Evolutionary conservation across 371 early-diverging fungal genomes (phyloP), one percentile per base, ranked within the genome.

Genomic region (Apophysomyces trapeziformis): DNA sequence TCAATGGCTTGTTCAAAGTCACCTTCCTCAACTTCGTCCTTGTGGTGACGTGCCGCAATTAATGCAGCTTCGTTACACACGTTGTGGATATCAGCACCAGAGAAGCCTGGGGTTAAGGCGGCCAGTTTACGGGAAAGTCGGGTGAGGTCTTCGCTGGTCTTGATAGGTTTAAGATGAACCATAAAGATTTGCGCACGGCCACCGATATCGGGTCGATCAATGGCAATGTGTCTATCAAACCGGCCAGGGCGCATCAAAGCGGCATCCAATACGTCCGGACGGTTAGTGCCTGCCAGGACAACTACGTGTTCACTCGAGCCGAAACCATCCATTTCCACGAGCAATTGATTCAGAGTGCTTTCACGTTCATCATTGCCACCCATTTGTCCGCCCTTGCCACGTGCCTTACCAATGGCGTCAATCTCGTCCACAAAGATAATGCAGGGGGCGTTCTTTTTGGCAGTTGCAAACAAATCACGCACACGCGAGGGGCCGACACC

Each of bases 281-380:
- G 79, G 78, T 96, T 96, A n/a, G 97, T 98, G 78, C 96, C 96
- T 16, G 96, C 96, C 60, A 96, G 74, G 1, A 98, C 95, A 32
- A 96, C 95, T 5, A 97, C 91, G 76, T 99, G 98, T 76, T 98
- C 93, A 64, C 83, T 88, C 2, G 92, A 87, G 13, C 87, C 90
- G 71, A 98, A 96, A n/a, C 99, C 99, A 78, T 99, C 99, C 98
- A 99, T 99, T 83, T 99, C 99, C 9, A 99, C 99, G 64, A 99
- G 80, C 50, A 99, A 85, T 82, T 99, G 98, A 77, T 99, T 98
- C 44, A 99, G 84, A 1, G 99, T 99, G 66, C 91, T 92, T 78
- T 99, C 99, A 47, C 99, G 91, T 79, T 99, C 99, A 70, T 99
- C 99, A 73, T 99, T 97, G 57, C 96, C 97, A 38, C 93, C 94